A percentile compares a stretch with the other conserved stretches of the same genome.
Evolutionary conservation across 495 filamentous ascomycete species (phyloP).

Genomic region (Talaromyces borbonicus): DNA sequence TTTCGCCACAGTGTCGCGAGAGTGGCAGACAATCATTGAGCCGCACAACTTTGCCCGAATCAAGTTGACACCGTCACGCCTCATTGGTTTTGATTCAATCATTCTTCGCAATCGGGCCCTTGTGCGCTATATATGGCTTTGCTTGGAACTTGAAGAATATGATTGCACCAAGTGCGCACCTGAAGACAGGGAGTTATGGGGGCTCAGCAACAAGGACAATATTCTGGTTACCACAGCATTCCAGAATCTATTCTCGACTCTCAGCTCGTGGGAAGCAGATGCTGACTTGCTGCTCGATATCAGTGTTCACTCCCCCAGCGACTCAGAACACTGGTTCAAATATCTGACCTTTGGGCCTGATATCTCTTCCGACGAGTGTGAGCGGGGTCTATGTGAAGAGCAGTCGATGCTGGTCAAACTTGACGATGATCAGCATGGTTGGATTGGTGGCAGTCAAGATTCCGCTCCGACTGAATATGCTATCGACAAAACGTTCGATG

Average conservation of each 20-base stretch:
- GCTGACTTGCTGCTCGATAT: conserved; percentile 28
- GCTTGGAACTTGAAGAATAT: too few relatives aligned
- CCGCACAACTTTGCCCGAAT: conserved; percentile 28
- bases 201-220: too few relatives aligned
- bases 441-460: neutral
- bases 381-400: neutral
- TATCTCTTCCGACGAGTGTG: neutral
- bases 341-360: neutral
- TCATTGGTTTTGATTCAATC: conserved; percentile 23
- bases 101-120: conserved; percentile 22
- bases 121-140: too few relatives aligned
- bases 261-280: conserved; percentile 26
- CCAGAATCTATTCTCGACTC: conserved; percentile 23
- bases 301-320: conserved; percentile 28
- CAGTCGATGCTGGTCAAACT: neutral
- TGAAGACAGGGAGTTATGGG: too few relatives aligned
- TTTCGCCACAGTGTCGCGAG: conserved; percentile 29
- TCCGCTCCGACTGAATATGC: neutral
- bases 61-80: conserved; percentile 23
- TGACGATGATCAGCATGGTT: neutral
- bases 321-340: conserved; percentile 17
- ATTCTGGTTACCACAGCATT: conserved; percentile 23
- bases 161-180: too few relatives aligned
- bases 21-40: conserved; percentile 28
- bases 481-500: conserved; percentile 5